phyloP scores from a whole-genome alignment of 2,329 filamentous ascomycete genomes.

The Calonectria multiphialidica region DNA sequence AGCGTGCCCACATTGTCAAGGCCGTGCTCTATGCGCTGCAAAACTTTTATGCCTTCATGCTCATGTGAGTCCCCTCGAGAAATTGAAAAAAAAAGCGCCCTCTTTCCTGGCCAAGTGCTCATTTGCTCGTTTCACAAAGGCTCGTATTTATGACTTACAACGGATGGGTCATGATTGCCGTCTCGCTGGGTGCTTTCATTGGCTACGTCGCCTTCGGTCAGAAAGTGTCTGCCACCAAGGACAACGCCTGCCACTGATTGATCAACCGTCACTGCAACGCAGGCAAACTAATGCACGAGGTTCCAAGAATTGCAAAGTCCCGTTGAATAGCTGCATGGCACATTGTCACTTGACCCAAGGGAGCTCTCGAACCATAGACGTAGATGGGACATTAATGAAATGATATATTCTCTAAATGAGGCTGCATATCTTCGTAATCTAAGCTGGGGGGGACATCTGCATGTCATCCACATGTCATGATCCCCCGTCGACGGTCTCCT shows the following conservation, averaged over 20 bases:
- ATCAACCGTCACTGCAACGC: conserved; percentile 34
- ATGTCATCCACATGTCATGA: background rate
- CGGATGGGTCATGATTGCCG: conserved; percentile 95
- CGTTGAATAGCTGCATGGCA: background rate
- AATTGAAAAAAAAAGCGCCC: background rate
- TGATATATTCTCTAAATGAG: conserved; percentile 6
- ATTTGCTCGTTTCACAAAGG: conserved; percentile 64
- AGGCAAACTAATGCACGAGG: background rate
- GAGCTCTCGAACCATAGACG: background rate
- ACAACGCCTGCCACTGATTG: conserved; percentile 88
- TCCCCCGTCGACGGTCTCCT: background rate
- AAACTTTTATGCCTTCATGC: conserved; percentile 99
- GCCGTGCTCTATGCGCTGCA: conserved; percentile 89
- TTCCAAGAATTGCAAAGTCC: background rate
- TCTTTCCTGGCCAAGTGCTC: background rate
- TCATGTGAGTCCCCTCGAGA: conserved; percentile 80
- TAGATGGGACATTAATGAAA: background rate
- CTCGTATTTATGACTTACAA: conserved; percentile 99
- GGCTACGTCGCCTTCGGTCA: conserved; percentile 88
- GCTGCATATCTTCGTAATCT: conserved; percentile 5
- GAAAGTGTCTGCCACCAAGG: conserved; percentile 78
- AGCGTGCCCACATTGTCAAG: conserved; percentile 82
- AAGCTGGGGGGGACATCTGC: no score
- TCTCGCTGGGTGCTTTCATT: conserved; percentile 88
- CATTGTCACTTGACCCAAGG: background rate